Evolutionary conservation across 2,329 filamentous ascomycete species (phyloP), one percentile per base, ranked within the genome.

Genomic region (Ascochyta fabae): DNA sequence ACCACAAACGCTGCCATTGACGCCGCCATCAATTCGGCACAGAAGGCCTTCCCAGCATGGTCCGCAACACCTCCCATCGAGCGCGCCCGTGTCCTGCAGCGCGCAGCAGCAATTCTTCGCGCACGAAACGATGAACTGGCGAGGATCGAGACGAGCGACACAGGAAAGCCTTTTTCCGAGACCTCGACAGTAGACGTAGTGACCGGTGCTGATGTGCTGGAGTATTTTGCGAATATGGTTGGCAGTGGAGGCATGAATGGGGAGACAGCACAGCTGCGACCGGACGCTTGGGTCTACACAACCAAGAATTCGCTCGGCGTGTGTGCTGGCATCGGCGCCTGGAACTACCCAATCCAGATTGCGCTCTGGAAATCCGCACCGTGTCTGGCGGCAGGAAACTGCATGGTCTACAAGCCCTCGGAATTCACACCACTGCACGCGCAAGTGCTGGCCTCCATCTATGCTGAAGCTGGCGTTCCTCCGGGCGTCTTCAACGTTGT

Each of bases 291-390:
- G 84, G 86, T 95, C 34, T 92, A 93, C 75, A 93, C 90, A 10
- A 88, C 86, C 69, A 94, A 95, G 73, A 89, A 91, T 65, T 84
- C 92, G 5, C 79, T 96, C 16, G 92, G 92, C 24, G 91, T 95
- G 13, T 96, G 91, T 73, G 92, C 85, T 13, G 92, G 90, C 53
- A 96, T 96, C 63, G 92, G 91, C 51, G 92, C 92, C 13, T 96
- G 91, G 91, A 96, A 96, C 77, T 96, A 96, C 72, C 92, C 92
- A 12, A 90, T 96, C 61, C 91, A 96, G 75, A 96, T 96, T 27
- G 91, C 91, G 8, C 81, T 96, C 1, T 96, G 91, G 91, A 96
- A 96, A 76, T 92, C 90, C 1, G 91, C 89, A 0, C 90, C 92
- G 0, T 95, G 91, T 66, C 82, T 96, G 13, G 91, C 91, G 3